Evolutionary conservation across 2,329 filamentous ascomycete species (phyloP), one percentile per base, ranked within the genome.

Genomic region (Nemania diffusa): DNA sequence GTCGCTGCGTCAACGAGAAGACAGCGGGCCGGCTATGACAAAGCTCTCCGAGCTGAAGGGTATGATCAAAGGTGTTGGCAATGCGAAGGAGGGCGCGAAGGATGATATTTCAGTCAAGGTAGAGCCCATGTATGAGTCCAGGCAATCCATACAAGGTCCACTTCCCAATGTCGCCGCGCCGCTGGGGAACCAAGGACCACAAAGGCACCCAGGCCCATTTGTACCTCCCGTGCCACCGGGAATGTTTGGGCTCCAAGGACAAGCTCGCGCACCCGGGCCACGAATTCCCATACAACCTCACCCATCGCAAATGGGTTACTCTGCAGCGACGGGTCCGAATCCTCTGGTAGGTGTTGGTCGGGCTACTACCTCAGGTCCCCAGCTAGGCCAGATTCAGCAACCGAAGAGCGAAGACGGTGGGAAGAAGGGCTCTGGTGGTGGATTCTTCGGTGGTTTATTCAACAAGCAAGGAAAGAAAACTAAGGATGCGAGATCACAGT

Each of bases 21-120:
- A 74, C 20, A 57, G 64, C 29, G 52, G 34, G n/a, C 67, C 70
- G 27, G 70, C 68, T 46, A 78, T 74, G 60, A 77, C 75, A 57
- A 68, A 73, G 26, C 65, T 78, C 3, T 78, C 76, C 1, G 76
- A 78, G 37, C 71, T 78, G 9, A 76, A 73, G 56, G 75, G 72
- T n/a, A 76, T 78, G 69, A 76, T 78, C 29, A 75, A 71, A 60
- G 74, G 73, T 1, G 75, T 76, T 8, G 74, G 73, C 2, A 73
- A 67, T 52, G 73, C 73, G 52, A 78, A 75, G 60, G 72, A 76
- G 13, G 72, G 73, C 6, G 64, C 64, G 8, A 74, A 72, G 55
- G 76, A 78, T 32, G 75, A 78, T 9, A 73, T 74, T 20, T 70
- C 71, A n/a, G 69, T 60, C 4, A 77, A 57, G 53, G 40, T 59